phyloP scores from a whole-genome alignment of 139 green algal genomes.

The Trebouxia sp. region DNA sequence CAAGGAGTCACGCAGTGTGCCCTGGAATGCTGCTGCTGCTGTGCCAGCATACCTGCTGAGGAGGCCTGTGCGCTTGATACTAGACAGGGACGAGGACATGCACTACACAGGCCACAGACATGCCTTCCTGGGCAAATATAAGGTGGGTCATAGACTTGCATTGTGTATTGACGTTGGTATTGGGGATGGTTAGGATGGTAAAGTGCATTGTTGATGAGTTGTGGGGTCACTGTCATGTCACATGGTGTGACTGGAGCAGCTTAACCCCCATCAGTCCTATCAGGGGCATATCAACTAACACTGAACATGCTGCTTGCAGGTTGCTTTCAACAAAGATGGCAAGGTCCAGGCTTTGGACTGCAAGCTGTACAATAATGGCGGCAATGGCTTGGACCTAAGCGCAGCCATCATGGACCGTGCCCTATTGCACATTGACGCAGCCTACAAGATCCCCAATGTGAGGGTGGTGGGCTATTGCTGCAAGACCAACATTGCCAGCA shows the following conservation, averaged over 20 bases:
- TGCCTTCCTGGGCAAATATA: slow-evolving; percentile 84
- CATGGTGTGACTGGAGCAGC: too few relatives aligned
- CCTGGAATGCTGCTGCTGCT: slow-evolving; percentile 51
- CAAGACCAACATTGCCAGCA: slow-evolving; percentile 85
- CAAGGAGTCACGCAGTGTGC: slow-evolving; percentile 85
- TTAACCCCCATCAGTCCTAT: not conserved
- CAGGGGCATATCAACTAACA: too few relatives aligned
- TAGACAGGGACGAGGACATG: slow-evolving; percentile 97
- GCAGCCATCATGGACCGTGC: slow-evolving; percentile 86
- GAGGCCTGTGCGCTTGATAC: slow-evolving; percentile 70
- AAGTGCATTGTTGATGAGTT: too few relatives aligned
- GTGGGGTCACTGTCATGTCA: not conserved
- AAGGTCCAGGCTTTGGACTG: slow-evolving; percentile 77
- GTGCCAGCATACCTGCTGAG: slow-evolving; percentile 79
- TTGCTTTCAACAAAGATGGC: slow-evolving; percentile 71
- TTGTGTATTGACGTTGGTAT: not conserved
- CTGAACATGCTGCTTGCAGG: slow-evolving; percentile 38
- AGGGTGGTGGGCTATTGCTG: slow-evolving; percentile 72
- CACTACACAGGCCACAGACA: slow-evolving; percentile 87
- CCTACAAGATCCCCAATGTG: slow-evolving; percentile 77
- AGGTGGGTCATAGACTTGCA: slow-evolving; percentile 37
- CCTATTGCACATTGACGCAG: slow-evolving; percentile 75
- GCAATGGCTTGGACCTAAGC: slow-evolving; percentile 85
- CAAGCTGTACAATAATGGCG: slow-evolving; percentile 90
- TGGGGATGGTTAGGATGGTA: not conserved